These are phyloP conservation scores for Kuraishia floccosa DNA, from an alignment of 805 yeast species.

Conservation along the genomic window DNA sequence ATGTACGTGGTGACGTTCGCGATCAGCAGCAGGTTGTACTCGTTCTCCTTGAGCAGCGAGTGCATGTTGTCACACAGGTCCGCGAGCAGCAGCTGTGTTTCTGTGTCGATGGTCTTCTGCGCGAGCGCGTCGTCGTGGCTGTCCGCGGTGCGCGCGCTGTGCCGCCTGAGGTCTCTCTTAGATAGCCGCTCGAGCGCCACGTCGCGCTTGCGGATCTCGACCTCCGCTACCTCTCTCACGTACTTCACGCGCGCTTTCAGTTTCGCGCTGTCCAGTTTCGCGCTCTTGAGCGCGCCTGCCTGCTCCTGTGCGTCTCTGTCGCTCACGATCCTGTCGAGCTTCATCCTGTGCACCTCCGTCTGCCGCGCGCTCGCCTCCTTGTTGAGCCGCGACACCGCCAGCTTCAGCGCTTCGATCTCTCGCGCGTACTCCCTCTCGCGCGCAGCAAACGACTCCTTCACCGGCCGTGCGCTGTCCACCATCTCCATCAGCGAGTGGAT, in stretches of 20 bases:
- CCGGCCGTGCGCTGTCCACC: background rate
- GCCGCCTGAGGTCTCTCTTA: background rate
- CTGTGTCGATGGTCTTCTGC: background rate
- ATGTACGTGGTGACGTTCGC: too few species aligned
- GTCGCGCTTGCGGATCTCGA: constrained; percentile 1
- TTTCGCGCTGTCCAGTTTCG: background rate
- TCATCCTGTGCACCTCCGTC: background rate
- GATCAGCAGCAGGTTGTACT: too few species aligned
- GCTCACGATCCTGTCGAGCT: background rate
- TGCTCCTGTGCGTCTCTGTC: background rate
- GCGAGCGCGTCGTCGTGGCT: background rate
- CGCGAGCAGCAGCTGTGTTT: background rate
- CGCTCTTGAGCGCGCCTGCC: background rate
- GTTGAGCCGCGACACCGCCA: background rate
- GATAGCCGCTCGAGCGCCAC: background rate
- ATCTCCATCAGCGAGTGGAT: constrained; percentile 1
- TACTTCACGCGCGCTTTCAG: background rate
- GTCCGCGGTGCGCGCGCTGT: background rate
- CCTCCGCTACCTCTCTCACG: constrained; percentile 1
- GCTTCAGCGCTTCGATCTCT: background rate
- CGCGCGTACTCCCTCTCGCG: background rate
- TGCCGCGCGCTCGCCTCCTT: background rate
- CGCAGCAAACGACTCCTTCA: background rate
- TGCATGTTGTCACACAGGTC: background rate
- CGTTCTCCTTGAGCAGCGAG: constrained; percentile 1